phyloP scores from a whole-genome alignment of 768 basidiomycete species.

The Pleurotus tuoliensis region DNA sequence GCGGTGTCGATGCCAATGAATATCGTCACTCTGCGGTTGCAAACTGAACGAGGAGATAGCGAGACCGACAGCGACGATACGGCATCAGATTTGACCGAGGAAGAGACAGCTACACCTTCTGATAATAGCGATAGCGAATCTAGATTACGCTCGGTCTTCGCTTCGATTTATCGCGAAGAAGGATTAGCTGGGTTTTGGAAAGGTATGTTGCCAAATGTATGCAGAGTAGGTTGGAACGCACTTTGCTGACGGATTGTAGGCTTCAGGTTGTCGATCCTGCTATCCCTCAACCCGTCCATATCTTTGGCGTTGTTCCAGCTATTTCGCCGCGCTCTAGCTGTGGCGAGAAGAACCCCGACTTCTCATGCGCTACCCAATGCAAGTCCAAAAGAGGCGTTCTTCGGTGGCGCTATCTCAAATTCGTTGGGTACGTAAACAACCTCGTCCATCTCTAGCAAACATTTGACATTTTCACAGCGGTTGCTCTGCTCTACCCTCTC shows the following conservation, averaged over 20 bases:
- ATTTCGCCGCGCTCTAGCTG: conserved; percentile 35
- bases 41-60: conserved; percentile 33
- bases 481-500: conserved; percentile 49
- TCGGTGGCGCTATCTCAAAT: conserved; percentile 54
- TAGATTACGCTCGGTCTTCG: conserved; percentile 28
- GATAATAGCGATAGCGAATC: neutral
- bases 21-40: conserved; percentile 51
- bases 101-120: conserved; percentile 9
- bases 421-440: conserved; percentile 32
- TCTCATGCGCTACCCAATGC: conserved; percentile 21
- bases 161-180: conserved; percentile 41
- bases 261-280: conserved; percentile 43
- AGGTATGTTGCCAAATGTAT: conserved; percentile 26
- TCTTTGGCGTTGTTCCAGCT: conserved; percentile 53
- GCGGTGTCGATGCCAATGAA: conserved; percentile 52
- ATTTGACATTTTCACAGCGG: conserved; percentile 23
- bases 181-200: conserved; percentile 56
- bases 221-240: neutral
- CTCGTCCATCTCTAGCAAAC: neutral
- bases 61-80: neutral
- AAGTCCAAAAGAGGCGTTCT: conserved; percentile 43
- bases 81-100: conserved; percentile 8
- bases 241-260: conserved; percentile 26
- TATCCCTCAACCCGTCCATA: conserved; percentile 55
- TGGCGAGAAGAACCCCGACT: conserved; percentile 12